Evolutionary conservation across 495 filamentous ascomycete species (phyloP).

Genomic region (Haplographium delicatum): DNA sequence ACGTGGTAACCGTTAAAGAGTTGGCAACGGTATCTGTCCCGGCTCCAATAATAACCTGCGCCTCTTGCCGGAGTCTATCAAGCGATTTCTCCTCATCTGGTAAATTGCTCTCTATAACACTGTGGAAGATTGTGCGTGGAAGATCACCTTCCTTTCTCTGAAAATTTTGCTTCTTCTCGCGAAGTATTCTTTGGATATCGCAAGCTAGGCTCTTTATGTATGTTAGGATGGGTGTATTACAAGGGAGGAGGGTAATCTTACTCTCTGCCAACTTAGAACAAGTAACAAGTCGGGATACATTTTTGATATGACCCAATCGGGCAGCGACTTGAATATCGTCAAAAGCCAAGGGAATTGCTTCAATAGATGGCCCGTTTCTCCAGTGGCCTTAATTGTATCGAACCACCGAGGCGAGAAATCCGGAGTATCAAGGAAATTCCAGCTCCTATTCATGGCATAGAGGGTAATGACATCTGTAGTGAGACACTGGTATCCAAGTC

Average conservation of each 20-base stretch:
- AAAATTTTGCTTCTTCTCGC: no score
- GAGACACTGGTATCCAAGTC: background rate
- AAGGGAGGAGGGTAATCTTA: background rate
- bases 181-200: background rate
- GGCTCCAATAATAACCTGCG: constrained; percentile 25
- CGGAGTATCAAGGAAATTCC: constrained; percentile 10
- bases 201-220: background rate
- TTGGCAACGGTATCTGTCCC: constrained; percentile 27
- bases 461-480: constrained; percentile 17
- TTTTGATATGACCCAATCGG: background rate
- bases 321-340: background rate
- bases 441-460: background rate
- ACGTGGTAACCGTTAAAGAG: constrained; percentile 29
- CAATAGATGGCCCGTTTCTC: background rate
- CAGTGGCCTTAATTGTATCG: constrained; percentile 4
- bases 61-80: constrained; percentile 30
- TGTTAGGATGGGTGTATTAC: background rate
- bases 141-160: no score
- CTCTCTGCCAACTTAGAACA: background rate
- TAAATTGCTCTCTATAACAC: constrained; percentile 14
- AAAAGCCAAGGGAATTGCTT: constrained; percentile 14
- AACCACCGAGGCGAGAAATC: constrained; percentile 10
- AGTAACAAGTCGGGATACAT: background rate
- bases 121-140: constrained; percentile 6
- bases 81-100: constrained; percentile 26